phyloP scores from a whole-genome alignment of 2,329 filamentous ascomycete species.

The Hypoxylon sp. region DNA sequence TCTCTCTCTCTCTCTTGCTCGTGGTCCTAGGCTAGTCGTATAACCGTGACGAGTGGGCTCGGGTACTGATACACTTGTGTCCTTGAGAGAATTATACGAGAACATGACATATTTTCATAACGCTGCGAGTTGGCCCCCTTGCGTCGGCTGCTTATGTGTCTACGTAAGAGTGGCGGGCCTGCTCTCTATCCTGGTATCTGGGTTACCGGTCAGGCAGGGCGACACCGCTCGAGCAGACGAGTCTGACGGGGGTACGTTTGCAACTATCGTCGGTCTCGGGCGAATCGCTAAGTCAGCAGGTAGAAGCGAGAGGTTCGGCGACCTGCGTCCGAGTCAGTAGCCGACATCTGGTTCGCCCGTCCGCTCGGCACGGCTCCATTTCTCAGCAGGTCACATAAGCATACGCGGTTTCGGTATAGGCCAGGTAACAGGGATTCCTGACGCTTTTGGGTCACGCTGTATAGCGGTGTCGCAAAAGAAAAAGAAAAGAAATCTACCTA shows the following conservation, averaged over 20 bases:
- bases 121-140: neutral
- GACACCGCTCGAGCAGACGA: conserved; percentile 20
- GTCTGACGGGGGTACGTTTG: conserved; percentile 24
- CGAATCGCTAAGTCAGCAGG: conserved; percentile 11
- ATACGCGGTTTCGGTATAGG: neutral
- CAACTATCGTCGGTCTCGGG: conserved; percentile 20
- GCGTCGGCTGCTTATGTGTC: conserved; percentile 29
- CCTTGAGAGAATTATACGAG: neutral
- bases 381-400: conserved; percentile 2
- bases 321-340: conserved; percentile 19
- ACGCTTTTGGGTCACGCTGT: neutral
- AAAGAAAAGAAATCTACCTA: too few species aligned
- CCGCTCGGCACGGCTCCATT: conserved; percentile 9
- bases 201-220: conserved; percentile 5
- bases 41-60: neutral
- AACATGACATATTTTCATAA: conserved; percentile 1
- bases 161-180: conserved; percentile 30
- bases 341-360: conserved; percentile 3
- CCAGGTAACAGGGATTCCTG: conserved; percentile 15
- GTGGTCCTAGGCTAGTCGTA: neutral
- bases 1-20: neutral
- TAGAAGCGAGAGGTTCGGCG: conserved; percentile 4
- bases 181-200: conserved; percentile 19
- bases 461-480: conserved; percentile 20
- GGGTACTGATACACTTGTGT: conserved; percentile 16